Conservation (phyloP, 2,329 filamentous ascomycete genomes). For the Lachnellula willkommii region DNA sequence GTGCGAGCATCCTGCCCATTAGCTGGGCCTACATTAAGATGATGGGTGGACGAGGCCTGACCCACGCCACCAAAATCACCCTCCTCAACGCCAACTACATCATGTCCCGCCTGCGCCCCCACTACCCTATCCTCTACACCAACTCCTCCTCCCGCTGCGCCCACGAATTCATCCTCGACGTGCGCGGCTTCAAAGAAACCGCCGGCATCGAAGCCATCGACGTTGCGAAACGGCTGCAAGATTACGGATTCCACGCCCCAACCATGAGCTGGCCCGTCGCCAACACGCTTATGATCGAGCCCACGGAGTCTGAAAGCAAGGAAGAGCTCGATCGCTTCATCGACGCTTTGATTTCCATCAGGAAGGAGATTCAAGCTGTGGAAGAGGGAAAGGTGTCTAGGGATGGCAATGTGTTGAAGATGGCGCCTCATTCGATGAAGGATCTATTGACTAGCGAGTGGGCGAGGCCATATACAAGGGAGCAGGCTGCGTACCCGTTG, state of each 20-base stretch:
- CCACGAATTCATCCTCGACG: constrained; percentile 95
- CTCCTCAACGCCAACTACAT: constrained; percentile 98
- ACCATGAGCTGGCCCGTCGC: constrained; percentile 96
- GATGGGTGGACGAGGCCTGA: constrained; percentile 82
- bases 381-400: constrained; percentile 73
- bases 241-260: constrained; percentile 95
- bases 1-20: constrained; percentile 87
- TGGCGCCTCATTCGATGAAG: constrained; percentile 77
- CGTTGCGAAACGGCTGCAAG: constrained; percentile 91
- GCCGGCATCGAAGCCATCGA: constrained; percentile 87
- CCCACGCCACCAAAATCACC: constrained; percentile 83
- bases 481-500: constrained; percentile 82
- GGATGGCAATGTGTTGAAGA: constrained; percentile 80
- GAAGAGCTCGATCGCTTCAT: constrained; percentile 91
- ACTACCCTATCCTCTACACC: constrained; percentile 92
- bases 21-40: constrained; percentile 93
- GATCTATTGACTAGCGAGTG: constrained; percentile 74
- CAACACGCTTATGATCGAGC: constrained; percentile 97
- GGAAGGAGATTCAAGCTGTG: constrained; percentile 75
- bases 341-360: constrained; percentile 81
- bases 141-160: constrained; percentile 84
- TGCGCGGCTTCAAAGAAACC: constrained; percentile 75
- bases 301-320: constrained; percentile 88
- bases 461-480: constrained; percentile 74
- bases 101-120: constrained; percentile 74